phyloP scores from a whole-genome alignment of 179 eudicot genomes.

The Corrigiola litoralis region DNA sequence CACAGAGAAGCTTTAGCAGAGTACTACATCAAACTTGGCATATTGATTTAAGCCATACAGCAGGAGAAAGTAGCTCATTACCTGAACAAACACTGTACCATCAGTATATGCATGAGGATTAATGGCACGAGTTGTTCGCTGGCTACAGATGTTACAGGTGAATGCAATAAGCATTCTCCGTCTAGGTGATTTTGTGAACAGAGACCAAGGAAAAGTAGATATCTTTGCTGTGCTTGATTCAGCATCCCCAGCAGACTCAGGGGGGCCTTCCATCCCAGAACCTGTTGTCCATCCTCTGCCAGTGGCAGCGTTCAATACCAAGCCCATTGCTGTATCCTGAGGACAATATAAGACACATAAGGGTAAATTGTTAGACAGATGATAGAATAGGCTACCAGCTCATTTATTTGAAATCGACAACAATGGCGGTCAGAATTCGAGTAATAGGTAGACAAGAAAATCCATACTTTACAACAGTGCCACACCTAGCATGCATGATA shows the following conservation, averaged over 20 bases:
- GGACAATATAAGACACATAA: background rate
- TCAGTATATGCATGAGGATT: constrained; percentile 96
- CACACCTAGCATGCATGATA: too few relatives aligned
- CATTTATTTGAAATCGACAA: background rate
- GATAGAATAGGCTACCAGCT: background rate
- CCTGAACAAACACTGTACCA: constrained; percentile 96
- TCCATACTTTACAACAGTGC: too few relatives aligned
- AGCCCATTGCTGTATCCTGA: constrained; percentile 93
- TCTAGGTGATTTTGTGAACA: constrained; percentile 92
- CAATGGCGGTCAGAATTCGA: background rate
- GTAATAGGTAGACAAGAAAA: too few relatives aligned
- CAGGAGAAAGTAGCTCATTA: constrained; percentile 15
- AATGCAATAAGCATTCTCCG: constrained; percentile 93
- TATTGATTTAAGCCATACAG: background rate
- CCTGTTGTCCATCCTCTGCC: constrained; percentile 98
- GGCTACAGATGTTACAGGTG: constrained; percentile 87
- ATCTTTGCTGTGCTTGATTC: constrained; percentile 54
- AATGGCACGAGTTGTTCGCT: constrained; percentile 93
- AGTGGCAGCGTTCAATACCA: constrained; percentile 80
- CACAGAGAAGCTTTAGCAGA: background rate
- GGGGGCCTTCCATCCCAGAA: constrained; percentile 96
- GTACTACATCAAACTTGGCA: background rate
- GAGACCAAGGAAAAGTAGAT: constrained; percentile 96
- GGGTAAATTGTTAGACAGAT: background rate
- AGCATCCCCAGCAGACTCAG: constrained; percentile 64